These are phyloP conservation scores for Lobosporangium transversale DNA, from an alignment of 192 early-diverging fungal genomes.

Conservation along the genomic window DNA sequence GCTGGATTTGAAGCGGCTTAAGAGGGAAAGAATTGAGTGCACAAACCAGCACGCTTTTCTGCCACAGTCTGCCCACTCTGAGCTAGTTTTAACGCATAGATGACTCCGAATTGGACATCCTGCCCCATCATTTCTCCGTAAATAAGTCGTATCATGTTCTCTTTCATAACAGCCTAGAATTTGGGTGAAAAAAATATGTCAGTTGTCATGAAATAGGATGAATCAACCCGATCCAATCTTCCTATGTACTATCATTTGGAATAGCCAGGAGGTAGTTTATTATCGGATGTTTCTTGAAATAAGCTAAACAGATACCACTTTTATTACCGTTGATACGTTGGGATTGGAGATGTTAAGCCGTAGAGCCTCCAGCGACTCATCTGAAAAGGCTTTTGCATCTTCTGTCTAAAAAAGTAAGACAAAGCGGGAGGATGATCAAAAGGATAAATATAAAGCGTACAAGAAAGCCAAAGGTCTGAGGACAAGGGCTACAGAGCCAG, in stretches of 20 bases:
- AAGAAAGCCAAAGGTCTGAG: too few relatives aligned
- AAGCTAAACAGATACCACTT: neutral
- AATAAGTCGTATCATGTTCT: conserved; percentile 61
- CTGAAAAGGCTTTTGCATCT: conserved; percentile 41
- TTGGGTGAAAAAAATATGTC: neutral
- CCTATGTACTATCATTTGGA: too few relatives aligned
- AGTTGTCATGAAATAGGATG: neutral
- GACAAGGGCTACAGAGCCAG: too few relatives aligned
- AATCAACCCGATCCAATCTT: neutral
- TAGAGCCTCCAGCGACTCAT: conserved; percentile 29
- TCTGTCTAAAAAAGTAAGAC: conserved; percentile 3
- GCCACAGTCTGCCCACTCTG: conserved; percentile 61
- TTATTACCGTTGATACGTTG: conserved; percentile 30
- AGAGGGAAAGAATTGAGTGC: neutral
- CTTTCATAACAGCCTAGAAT: conserved; percentile 59
- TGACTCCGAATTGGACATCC: conserved; percentile 64
- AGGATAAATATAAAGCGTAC: too few relatives aligned
- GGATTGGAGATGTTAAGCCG: conserved; percentile 37
- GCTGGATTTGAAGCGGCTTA: neutral
- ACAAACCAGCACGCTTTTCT: conserved; percentile 58
- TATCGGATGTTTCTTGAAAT: too few relatives aligned
- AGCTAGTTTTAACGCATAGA: conserved; percentile 63
- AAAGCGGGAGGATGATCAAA: too few relatives aligned
- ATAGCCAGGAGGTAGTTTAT: too few relatives aligned
- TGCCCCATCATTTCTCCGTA: conserved; percentile 66